These are phyloP conservation scores for Przewalskia tangutica DNA, from an alignment of 257 asterid genomes.

Conservation along the genomic window DNA sequence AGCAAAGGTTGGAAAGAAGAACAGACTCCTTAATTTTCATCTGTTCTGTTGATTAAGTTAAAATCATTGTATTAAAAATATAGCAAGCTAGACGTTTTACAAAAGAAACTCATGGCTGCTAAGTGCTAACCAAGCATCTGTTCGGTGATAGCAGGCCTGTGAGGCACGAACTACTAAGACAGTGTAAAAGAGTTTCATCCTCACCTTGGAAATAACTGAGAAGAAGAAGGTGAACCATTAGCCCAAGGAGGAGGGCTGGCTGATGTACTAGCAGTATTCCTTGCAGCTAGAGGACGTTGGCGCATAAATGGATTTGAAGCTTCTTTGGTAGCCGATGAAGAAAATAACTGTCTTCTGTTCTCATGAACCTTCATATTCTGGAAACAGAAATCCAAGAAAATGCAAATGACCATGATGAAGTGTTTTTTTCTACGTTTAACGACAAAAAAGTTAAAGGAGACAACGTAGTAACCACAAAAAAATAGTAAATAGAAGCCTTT, in stretches of 20 bases:
- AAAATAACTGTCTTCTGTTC: conserved; percentile 66
- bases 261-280: conserved; percentile 38
- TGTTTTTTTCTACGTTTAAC: background rate
- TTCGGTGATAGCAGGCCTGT: background rate
- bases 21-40: background rate
- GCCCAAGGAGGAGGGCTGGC: conserved; percentile 83
- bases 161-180: background rate
- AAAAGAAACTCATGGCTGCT: background rate
- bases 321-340: conserved; percentile 57
- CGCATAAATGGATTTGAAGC: conserved; percentile 77
- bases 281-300: conserved; percentile 79
- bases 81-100: background rate
- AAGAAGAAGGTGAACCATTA: conserved; percentile 38
- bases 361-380: conserved; percentile 89
- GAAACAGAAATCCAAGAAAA: background rate
- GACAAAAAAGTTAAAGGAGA: background rate
- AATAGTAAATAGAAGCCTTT: background rate
- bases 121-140: background rate
- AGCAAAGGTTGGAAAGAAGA: background rate
- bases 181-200: background rate
- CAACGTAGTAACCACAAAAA: background rate
- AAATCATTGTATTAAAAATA: background rate
- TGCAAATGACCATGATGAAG: background rate
- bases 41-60: background rate
- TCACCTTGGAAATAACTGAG: conserved; percentile 53